Conservation (phyloP, 2,329 filamentous ascomycete genomes). For the Botryotinia narcissicola region DNA sequence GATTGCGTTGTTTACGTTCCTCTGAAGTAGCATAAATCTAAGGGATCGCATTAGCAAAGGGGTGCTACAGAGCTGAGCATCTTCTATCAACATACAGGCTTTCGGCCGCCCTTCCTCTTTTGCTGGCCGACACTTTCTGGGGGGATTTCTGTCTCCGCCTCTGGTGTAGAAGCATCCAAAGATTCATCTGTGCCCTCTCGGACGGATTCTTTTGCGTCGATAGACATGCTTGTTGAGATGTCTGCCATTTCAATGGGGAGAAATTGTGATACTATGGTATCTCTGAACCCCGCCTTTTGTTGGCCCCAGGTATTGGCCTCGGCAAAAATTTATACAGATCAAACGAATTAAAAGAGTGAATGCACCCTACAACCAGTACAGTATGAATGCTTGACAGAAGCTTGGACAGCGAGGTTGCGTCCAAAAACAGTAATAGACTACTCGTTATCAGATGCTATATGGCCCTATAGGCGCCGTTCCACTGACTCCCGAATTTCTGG, state of each 20-base stretch:
- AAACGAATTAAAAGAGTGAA: slow-evolving; percentile 14
- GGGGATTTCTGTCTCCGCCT: slow-evolving; percentile 47
- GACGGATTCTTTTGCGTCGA: slow-evolving; percentile 57
- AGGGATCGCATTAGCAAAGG: slow-evolving; percentile 28
- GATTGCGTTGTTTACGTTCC: slow-evolving; percentile 95
- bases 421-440: slow-evolving; percentile 15
- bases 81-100: slow-evolving; percentile 68
- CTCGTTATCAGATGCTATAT: slow-evolving; percentile 19
- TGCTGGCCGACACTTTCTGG: slow-evolving; percentile 57
- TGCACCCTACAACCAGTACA: slow-evolving; percentile 8
- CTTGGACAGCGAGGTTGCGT: slow-evolving; percentile 18
- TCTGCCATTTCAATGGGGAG: slow-evolving; percentile 20
- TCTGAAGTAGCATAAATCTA: slow-evolving; percentile 99
- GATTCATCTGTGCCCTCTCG: slow-evolving; percentile 63
- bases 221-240: slow-evolving; percentile 55
- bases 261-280: background rate
- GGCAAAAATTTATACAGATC: slow-evolving; percentile 14
- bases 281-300: slow-evolving; percentile 12
- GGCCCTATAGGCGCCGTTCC: slow-evolving; percentile 18
- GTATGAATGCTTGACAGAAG: slow-evolving; percentile 18
- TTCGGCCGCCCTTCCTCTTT: slow-evolving; percentile 96
- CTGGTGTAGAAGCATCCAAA: slow-evolving; percentile 52
- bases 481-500: slow-evolving; percentile 8
- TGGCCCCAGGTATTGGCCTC: slow-evolving; percentile 18
- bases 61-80: slow-evolving; percentile 18